These are phyloP conservation scores for Gyrodon lividus DNA, from an alignment of 768 basidiomycete genomes.

Conservation along the genomic window DNA sequence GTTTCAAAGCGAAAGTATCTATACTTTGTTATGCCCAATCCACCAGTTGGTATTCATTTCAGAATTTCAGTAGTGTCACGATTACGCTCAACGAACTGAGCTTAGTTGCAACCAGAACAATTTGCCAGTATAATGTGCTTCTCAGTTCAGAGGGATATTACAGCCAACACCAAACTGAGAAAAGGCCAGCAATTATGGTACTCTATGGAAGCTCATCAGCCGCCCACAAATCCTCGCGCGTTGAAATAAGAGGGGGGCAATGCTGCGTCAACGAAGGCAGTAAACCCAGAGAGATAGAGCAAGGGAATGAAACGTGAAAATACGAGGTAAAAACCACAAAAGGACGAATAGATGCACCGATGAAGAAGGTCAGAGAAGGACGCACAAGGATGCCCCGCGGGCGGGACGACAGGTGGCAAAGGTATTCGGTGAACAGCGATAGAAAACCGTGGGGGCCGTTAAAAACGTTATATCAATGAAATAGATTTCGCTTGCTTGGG, in stretches of 20 bases:
- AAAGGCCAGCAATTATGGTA: conserved; percentile 27
- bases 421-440: conserved; percentile 23
- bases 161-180: conserved; percentile 28
- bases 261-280: conserved; percentile 12
- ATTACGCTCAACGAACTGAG: too few species aligned
- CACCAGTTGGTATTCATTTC: too few species aligned
- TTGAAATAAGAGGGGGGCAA: conserved; percentile 10
- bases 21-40: too few species aligned
- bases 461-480: conserved; percentile 36
- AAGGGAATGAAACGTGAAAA: conserved; percentile 10
- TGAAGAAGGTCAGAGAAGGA: conserved; percentile 5
- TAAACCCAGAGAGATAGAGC: conserved; percentile 2
- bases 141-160: conserved; percentile 19
- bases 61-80: too few species aligned
- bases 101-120: too few species aligned
- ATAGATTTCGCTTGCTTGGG: conserved; percentile 33
- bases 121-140: too few species aligned
- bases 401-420: conserved; percentile 17
- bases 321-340: conserved; percentile 16
- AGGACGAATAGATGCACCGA: conserved; percentile 19
- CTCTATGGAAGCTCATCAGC: conserved; percentile 24
- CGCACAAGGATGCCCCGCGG: conserved; percentile 20
- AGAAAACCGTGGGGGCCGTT: conserved; percentile 25
- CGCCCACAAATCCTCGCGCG: conserved; percentile 17
- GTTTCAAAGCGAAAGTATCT: too few species aligned